Evolutionary conservation across 2,329 filamentous ascomycete species (phyloP).

Genomic region (Aspergillus ochraceoroseus): DNA sequence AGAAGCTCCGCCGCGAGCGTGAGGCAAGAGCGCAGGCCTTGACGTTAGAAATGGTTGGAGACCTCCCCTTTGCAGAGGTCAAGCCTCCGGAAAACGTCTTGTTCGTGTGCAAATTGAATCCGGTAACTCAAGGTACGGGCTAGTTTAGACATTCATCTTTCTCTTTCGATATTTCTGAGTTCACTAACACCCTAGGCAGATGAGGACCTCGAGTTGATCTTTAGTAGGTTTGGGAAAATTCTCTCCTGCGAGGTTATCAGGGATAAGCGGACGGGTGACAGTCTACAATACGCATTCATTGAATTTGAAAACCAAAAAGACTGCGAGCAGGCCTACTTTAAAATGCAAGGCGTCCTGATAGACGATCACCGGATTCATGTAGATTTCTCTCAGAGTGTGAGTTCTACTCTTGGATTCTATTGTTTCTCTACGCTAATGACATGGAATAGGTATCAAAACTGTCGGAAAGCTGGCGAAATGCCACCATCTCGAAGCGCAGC

Average conservation of each 20-base stretch:
- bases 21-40: slow-evolving; percentile 91
- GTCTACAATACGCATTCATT: slow-evolving; percentile 94
- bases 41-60: slow-evolving; percentile 95
- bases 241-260: slow-evolving; percentile 93
- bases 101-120: slow-evolving; percentile 98
- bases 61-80: slow-evolving; percentile 94
- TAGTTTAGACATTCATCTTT: slow-evolving; percentile 1
- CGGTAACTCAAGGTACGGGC: slow-evolving; percentile 67
- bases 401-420: slow-evolving; percentile 27
- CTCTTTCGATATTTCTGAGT: neutral
- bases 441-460: slow-evolving; percentile 59
- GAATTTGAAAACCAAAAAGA: slow-evolving; percentile 90
- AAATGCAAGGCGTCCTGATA: slow-evolving; percentile 96
- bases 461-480: slow-evolving; percentile 81
- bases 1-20: slow-evolving; percentile 74
- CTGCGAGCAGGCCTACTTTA: slow-evolving; percentile 94
- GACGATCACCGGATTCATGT: slow-evolving; percentile 97
- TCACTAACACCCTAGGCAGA: slow-evolving; percentile 47
- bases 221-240: slow-evolving; percentile 93
- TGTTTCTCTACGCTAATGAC: slow-evolving; percentile 19
- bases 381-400: slow-evolving; percentile 94
- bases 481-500: slow-evolving; percentile 74
- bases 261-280: slow-evolving; percentile 89
- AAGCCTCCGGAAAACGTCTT: slow-evolving; percentile 95
- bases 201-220: slow-evolving; percentile 90